phyloP scores from a whole-genome alignment of 495 filamentous ascomycete species.

The Jackrogersella multiformis region DNA sequence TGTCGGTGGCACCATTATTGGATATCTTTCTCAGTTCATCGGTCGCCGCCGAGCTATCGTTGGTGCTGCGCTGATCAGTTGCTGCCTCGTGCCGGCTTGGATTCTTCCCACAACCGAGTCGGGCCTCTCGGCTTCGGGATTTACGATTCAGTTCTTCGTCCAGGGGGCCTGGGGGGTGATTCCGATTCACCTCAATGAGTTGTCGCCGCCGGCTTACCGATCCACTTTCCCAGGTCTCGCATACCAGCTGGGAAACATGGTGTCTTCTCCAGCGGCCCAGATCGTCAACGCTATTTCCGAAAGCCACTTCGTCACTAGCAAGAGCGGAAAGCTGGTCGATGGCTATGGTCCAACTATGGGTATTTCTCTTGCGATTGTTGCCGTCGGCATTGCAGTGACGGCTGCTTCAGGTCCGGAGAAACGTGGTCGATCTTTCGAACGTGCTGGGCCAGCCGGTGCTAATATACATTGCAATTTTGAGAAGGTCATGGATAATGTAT shows the following conservation, averaged over 20 bases:
- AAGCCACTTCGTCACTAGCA: slow-evolving; percentile 56
- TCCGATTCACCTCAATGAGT: slow-evolving; percentile 80
- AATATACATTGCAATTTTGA: slow-evolving; percentile 46
- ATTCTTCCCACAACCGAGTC: slow-evolving; percentile 68
- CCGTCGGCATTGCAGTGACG: slow-evolving; percentile 68
- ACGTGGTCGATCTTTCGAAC: slow-evolving; percentile 72
- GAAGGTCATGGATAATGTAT: slow-evolving; percentile 32
- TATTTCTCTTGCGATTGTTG: slow-evolving; percentile 75
- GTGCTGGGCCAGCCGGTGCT: slow-evolving; percentile 63
- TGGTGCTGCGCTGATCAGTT: slow-evolving; percentile 64
- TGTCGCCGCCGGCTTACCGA: slow-evolving; percentile 77
- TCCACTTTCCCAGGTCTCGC: slow-evolving; percentile 72
- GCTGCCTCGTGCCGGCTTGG: slow-evolving; percentile 73
- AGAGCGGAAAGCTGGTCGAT: slow-evolving; percentile 61
- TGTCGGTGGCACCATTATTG: slow-evolving; percentile 75
- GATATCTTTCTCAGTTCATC: slow-evolving; percentile 75
- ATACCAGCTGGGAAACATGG: slow-evolving; percentile 81
- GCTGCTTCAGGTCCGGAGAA: slow-evolving; percentile 71
- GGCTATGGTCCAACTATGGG: slow-evolving; percentile 77
- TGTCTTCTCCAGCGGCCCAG: slow-evolving; percentile 75
- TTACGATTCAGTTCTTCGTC: slow-evolving; percentile 82
- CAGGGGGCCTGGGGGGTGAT: slow-evolving; percentile 83
- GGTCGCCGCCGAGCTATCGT: slow-evolving; percentile 76
- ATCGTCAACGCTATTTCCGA: slow-evolving; percentile 76
- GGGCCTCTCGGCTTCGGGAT: slow-evolving; percentile 70